Evolutionary conservation across 1,284 basidiomycete species (phyloP).

Genomic region (Rhodotorula mucilaginosa): DNA sequence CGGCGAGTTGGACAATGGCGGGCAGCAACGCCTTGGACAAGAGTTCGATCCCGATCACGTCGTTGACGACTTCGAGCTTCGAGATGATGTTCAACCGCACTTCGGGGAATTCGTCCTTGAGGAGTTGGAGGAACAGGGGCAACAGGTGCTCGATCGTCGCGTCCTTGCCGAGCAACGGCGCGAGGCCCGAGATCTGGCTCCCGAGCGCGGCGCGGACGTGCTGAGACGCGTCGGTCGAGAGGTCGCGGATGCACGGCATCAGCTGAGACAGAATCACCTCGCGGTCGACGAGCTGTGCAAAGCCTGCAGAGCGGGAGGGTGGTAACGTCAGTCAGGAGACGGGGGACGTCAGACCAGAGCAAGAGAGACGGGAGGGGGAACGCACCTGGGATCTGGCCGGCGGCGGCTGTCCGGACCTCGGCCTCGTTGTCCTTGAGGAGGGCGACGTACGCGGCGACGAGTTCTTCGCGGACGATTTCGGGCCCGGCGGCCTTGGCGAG

Average conservation of each 20-base stretch:
- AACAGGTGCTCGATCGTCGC: constrained; percentile 95
- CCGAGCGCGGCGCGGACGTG: constrained; percentile 96
- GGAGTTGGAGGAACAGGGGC: constrained; percentile 89
- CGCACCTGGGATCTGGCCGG: constrained; percentile 91
- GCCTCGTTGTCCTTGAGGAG: constrained; percentile 98
- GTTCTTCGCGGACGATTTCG: constrained; percentile 89
- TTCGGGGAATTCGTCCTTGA: constrained; percentile 99
- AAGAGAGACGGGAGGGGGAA: constrained; percentile 8
- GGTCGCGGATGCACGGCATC: constrained; percentile 93
- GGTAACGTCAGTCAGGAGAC: background rate
- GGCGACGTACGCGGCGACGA: constrained; percentile 88
- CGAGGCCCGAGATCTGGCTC: constrained; percentile 95
- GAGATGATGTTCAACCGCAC: constrained; percentile 98
- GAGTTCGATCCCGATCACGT: constrained; percentile 94
- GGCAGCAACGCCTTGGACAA: constrained; percentile 94
- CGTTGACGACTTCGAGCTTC: constrained; percentile 95
- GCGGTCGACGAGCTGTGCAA: constrained; percentile 89
- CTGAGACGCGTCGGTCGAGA: constrained; percentile 90
- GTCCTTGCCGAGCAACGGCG: constrained; percentile 89
- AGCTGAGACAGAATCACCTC: constrained; percentile 91
- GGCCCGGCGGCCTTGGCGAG: constrained; percentile 87
- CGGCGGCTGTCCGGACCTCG: constrained; percentile 93
- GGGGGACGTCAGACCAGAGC: no score
- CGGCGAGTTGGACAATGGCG: constrained; percentile 95
- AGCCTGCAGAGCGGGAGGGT: constrained; percentile 60